Evolutionary conservation across 2,329 filamentous ascomycete genomes (phyloP), one percentile per base, ranked within the genome.

Genomic region (Botryotinia calthae): DNA sequence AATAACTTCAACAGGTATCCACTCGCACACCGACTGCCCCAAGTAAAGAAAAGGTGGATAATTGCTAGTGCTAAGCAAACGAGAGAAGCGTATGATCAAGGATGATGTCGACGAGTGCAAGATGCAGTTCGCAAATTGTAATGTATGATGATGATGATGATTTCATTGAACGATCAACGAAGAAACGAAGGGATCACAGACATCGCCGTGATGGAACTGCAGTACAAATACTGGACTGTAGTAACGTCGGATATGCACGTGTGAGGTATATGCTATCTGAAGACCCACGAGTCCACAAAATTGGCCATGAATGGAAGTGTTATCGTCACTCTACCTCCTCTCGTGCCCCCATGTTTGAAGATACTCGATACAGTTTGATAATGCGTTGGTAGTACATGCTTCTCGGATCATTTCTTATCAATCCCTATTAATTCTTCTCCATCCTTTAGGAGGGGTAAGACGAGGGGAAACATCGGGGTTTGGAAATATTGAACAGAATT

Each of bases 331-430:
- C 20, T 37, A 10, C 25, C 28, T 16, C 31, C 12, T 34, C 25
- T 40, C 46, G 5, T 3, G 51, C 31, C 42, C 42, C 54, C 46
- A 54, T 28, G 5, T 67, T 54, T 54, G 62, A 44, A 31, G 42
- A 64, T 28, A 18, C 20, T 54, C 48, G 48, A 54, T 54, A n/a
- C 5, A 54, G 48, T 14, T 56, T 56, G 51, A 56, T 25, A n/a
- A 61, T n/a, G 18, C 34, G 34, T 42, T 37, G 37, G 22, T 62
- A 37, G 34, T n/a, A n/a, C n/a, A n/a, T 42, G 31, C 51, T 40
- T 62, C 59, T 62, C 25, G 14, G 8, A 67, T 40, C 34, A 64
- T 67, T 28, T 67, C 64, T 67, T 67, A 67, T 54, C 34, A 64
- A 54, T 42, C 28, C 64, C 40, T 67, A 67, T 67, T 46, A 54